Conservation (phyloP, 2,329 filamentous ascomycete genomes). For the Aspergillus brunneoviolaceus region DNA sequence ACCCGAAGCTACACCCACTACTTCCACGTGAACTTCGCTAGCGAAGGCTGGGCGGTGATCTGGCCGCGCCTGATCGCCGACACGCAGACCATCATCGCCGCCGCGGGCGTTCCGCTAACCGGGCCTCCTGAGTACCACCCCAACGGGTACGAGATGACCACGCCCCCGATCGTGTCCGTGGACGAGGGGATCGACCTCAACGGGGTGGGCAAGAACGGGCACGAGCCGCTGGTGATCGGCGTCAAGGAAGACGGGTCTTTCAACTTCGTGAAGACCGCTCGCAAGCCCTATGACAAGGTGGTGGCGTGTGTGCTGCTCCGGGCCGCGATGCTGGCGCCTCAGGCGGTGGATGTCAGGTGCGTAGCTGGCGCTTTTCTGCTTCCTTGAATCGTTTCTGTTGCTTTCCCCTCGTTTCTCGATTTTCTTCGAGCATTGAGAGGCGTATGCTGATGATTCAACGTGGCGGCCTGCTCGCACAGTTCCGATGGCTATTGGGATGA, state of each 20-base stretch:
- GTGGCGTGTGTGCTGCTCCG: conserved; percentile 20
- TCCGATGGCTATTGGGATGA: conserved; percentile 2
- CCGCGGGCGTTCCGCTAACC: not conserved
- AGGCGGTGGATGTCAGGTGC: not conserved
- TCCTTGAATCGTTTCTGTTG: too few species aligned
- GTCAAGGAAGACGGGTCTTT: not conserved
- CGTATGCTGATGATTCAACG: not conserved
- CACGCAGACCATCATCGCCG: conserved; percentile 10
- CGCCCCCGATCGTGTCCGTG: not conserved
- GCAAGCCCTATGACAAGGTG: conserved; percentile 21
- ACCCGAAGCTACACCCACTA: conserved; percentile 21
- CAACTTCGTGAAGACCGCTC: conserved; percentile 17
- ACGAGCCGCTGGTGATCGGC: conserved; percentile 13
- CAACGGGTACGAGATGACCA: not conserved
- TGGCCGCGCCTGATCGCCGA: conserved; percentile 20
- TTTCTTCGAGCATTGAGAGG: too few species aligned
- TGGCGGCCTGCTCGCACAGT: not conserved
- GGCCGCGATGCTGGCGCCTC: conserved; percentile 18
- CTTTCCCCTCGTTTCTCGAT: too few species aligned
- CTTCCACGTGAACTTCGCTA: conserved; percentile 15
- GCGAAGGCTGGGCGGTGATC: conserved; percentile 14
- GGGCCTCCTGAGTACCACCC: not conserved
- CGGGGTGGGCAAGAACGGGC: conserved; percentile 1
- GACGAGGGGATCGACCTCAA: conserved; percentile 16
- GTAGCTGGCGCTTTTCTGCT: not conserved